phyloP scores from a whole-genome alignment of 768 basidiomycete species.

The Cubamyces lactineus region DNA sequence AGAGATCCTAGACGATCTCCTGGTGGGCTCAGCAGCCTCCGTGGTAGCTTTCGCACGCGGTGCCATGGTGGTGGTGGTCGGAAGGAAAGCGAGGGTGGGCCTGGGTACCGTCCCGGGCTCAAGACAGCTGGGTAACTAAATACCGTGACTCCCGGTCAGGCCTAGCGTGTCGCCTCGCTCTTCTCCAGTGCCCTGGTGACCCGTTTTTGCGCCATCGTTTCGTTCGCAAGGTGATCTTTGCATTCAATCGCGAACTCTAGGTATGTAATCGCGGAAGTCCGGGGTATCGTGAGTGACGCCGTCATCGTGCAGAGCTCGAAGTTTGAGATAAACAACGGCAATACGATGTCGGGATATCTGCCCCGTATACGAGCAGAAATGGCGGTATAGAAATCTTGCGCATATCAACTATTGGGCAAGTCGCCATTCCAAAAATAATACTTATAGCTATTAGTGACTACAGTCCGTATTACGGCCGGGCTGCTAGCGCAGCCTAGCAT shows the following conservation, averaged over 20 bases:
- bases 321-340: too few relatives aligned
- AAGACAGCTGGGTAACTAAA: slow-evolving; percentile 10
- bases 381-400: too few relatives aligned
- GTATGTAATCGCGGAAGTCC: too few relatives aligned
- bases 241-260: background rate
- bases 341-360: too few relatives aligned
- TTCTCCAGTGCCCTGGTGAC: slow-evolving; percentile 2
- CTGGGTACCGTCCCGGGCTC: slow-evolving; percentile 12
- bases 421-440: too few relatives aligned
- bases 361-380: too few relatives aligned
- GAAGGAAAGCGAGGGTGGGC: slow-evolving; percentile 13
- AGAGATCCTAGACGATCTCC: slow-evolving; percentile 62
- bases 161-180: slow-evolving; percentile 19
- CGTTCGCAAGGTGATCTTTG: background rate
- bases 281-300: too few relatives aligned
- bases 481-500: too few relatives aligned
- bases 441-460: slow-evolving; percentile 10
- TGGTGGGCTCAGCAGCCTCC: slow-evolving; percentile 42
- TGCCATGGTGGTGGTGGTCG: slow-evolving; percentile 18
- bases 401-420: too few relatives aligned
- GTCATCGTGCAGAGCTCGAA: too few relatives aligned
- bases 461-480: background rate
- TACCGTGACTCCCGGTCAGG: slow-evolving; percentile 12
- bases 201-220: slow-evolving; percentile 11
- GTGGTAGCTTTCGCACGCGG: slow-evolving; percentile 28